phyloP scores from a whole-genome alignment of 2,329 filamentous ascomycete species.

The Uncinocarpus reesii region DNA sequence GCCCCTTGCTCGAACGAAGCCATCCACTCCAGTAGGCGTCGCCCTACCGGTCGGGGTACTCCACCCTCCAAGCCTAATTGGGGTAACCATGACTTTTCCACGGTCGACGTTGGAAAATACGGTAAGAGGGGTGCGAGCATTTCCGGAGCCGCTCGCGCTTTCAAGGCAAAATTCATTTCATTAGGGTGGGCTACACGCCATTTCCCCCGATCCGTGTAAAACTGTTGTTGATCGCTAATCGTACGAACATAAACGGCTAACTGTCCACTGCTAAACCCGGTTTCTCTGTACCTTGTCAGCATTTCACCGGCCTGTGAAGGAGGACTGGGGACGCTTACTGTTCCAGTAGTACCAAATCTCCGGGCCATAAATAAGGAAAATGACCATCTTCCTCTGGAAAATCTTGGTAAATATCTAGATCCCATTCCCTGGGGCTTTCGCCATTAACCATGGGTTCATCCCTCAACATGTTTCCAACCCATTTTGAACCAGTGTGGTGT shows the following conservation, averaged over 20 bases:
- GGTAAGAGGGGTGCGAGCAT: constrained; percentile 40
- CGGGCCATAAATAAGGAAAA: constrained; percentile 29
- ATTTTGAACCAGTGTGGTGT: too few relatives aligned
- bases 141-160: constrained; percentile 39
- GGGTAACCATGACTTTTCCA: constrained; percentile 23
- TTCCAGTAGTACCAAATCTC: constrained; percentile 32
- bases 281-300: constrained; percentile 14
- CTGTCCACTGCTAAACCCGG: constrained; percentile 20
- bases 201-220: constrained; percentile 36
- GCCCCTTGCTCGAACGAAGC: constrained; percentile 27
- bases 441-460: constrained; percentile 12
- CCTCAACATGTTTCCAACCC: constrained; percentile 14
- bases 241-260: constrained; percentile 36
- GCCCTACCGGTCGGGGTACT: constrained; percentile 31
- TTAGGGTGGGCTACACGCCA: constrained; percentile 32
- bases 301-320: constrained; percentile 16
- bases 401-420: constrained; percentile 9
- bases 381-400: constrained; percentile 26
- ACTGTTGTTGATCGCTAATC: constrained; percentile 34
- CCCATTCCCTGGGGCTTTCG: constrained; percentile 8
- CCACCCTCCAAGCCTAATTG: constrained; percentile 34
- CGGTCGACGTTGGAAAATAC: constrained; percentile 38
- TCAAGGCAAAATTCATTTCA: constrained; percentile 41
- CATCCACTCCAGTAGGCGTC: constrained; percentile 29
- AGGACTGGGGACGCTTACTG: constrained; percentile 20